Evolutionary conservation across 2,329 filamentous ascomycete genomes (phyloP).

Genomic region (Neofusicoccum parvum): DNA sequence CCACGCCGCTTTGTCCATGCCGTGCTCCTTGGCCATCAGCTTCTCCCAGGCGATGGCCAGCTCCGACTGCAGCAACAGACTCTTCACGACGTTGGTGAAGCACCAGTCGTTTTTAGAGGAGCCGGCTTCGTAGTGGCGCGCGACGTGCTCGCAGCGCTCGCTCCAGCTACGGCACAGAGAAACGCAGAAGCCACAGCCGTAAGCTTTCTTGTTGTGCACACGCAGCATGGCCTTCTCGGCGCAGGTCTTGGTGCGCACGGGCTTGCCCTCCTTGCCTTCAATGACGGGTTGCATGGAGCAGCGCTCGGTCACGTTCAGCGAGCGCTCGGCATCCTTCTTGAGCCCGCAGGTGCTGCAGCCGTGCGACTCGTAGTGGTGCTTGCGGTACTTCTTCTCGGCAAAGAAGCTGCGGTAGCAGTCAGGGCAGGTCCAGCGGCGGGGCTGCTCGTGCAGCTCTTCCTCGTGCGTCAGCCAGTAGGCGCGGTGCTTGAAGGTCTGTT

Average conservation of each 20-base stretch:
- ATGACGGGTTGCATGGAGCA: conserved; percentile 7
- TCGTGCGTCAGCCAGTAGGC: conserved; percentile 72
- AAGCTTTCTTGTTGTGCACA: conserved; percentile 65
- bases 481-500: conserved; percentile 68
- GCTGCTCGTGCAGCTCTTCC: conserved; percentile 69
- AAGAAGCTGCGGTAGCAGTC: conserved; percentile 70
- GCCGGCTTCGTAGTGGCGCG: conserved; percentile 67
- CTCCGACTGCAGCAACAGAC: conserved; percentile 65
- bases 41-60: conserved; percentile 65
- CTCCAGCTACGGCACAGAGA: conserved; percentile 65
- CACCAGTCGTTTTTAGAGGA: conserved; percentile 62
- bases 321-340: conserved; percentile 45
- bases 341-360: conserved; percentile 60
- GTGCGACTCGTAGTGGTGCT: conserved; percentile 68
- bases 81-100: conserved; percentile 69
- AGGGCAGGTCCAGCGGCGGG: conserved; percentile 68
- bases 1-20: conserved; percentile 54
- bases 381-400: conserved; percentile 68
- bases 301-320: conserved; percentile 2
- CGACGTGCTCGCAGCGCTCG: conserved; percentile 69
- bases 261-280: conserved; percentile 8
- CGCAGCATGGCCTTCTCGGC: conserved; percentile 18
- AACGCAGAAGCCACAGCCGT: conserved; percentile 70
- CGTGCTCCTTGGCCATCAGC: conserved; percentile 55
- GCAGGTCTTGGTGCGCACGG: conserved; percentile 11